These are phyloP conservation scores for Candida corydali DNA, from an alignment of 805 yeast species.

Conservation along the genomic window DNA sequence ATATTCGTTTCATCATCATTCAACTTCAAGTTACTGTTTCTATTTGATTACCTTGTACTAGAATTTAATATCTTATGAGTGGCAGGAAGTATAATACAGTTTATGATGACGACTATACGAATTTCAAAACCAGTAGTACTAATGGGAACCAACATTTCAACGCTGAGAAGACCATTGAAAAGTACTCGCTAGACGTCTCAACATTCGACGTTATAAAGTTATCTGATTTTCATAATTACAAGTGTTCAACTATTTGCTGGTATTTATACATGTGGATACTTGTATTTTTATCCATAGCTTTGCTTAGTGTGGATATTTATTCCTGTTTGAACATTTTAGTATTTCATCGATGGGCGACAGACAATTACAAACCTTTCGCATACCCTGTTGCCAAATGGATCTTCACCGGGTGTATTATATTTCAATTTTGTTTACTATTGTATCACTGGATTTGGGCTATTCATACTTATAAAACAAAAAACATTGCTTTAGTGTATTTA, in stretches of 20 bases:
- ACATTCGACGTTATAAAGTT: constrained; percentile 50
- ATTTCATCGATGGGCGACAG: constrained; percentile 63
- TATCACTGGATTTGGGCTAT: constrained; percentile 59
- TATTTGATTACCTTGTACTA: no score
- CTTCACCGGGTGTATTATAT: constrained; percentile 76
- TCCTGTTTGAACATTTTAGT: constrained; percentile 74
- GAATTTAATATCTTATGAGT: no score
- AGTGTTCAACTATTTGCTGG: constrained; percentile 39
- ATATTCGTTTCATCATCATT: no score
- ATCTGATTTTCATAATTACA: constrained; percentile 43
- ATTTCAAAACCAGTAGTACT: no score
- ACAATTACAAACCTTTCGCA: constrained; percentile 42
- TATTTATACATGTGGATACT: constrained; percentile 42
- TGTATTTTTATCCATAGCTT: constrained; percentile 51
- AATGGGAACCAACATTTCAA: constrained; percentile 9
- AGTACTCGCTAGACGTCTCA: constrained; percentile 30
- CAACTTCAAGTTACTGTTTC: no score
- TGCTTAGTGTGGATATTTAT: constrained; percentile 67
- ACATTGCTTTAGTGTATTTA: constrained; percentile 67
- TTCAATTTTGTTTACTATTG: constrained; percentile 55
- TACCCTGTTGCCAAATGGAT: constrained; percentile 61
- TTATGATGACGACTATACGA: no score
- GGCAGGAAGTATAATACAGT: no score
- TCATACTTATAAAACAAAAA: constrained; percentile 52
- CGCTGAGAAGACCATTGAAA: constrained; percentile 10